phyloP scores from a whole-genome alignment of 2,329 filamentous ascomycete genomes.

The Hirsutella thompsonii region DNA sequence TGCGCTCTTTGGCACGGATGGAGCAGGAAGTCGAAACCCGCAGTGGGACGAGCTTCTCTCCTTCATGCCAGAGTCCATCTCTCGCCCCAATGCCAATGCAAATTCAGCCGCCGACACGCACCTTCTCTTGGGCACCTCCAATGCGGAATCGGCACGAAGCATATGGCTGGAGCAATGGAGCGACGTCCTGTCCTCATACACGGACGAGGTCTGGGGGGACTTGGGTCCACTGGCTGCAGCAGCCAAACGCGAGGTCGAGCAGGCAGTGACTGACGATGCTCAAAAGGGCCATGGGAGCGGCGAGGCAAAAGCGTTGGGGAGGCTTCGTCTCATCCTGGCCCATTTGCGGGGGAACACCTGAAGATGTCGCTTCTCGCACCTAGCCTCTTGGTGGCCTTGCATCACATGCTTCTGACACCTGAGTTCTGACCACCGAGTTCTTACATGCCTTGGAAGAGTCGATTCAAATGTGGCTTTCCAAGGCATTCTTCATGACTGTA shows the following conservation, averaged over 20 bases:
- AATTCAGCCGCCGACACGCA: slow-evolving; percentile 7
- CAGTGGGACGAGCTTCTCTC: slow-evolving; percentile 35
- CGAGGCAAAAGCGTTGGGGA: slow-evolving; percentile 17
- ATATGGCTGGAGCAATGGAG: slow-evolving; percentile 43
- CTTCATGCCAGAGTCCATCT: slow-evolving; percentile 33
- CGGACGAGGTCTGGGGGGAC: slow-evolving; percentile 58
- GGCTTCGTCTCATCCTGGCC: slow-evolving; percentile 22
- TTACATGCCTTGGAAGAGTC: no score
- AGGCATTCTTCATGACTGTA: no score
- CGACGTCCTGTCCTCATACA: slow-evolving; percentile 41
- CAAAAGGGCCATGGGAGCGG: background rate
- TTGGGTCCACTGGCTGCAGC: slow-evolving; percentile 41
- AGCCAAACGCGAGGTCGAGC: slow-evolving; percentile 42
- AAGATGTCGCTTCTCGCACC: background rate
- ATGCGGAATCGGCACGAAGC: slow-evolving; percentile 24
- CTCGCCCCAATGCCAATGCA: slow-evolving; percentile 8
- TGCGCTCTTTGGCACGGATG: slow-evolving; percentile 21
- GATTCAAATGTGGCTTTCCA: no score
- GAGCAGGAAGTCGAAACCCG: background rate
- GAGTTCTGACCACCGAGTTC: no score
- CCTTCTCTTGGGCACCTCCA: slow-evolving; percentile 24
- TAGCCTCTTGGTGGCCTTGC: no score
- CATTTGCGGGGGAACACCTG: slow-evolving; percentile 19
- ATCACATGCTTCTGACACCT: no score
- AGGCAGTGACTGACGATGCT: slow-evolving; percentile 6